These are phyloP conservation scores for Stentor coeruleus DNA, from an alignment of 73 alveolate species.

Conservation along the genomic window DNA sequence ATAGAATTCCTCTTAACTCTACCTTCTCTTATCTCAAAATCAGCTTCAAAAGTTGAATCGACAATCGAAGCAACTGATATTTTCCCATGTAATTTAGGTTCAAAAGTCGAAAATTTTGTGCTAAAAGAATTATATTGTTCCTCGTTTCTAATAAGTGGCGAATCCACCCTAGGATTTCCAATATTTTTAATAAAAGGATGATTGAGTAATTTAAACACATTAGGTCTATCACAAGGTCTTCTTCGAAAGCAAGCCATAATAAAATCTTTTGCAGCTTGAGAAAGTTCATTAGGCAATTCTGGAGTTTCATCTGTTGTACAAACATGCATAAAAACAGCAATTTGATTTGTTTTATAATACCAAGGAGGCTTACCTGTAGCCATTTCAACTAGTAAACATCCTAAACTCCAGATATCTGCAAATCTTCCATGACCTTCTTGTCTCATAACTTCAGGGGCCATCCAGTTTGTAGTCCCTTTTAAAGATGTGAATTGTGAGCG, in stretches of 20 bases:
- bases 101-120: not conserved
- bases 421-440: conserved; percentile 68
- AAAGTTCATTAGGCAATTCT: conserved; percentile 27
- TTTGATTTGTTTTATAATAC: conserved; percentile 36
- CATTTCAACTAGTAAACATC: conserved; percentile 92
- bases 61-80: too few relatives aligned
- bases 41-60: not conserved
- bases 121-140: not conserved
- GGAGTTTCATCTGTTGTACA: conserved; percentile 38
- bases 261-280: conserved; percentile 35
- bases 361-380: conserved; percentile 89
- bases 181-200: conserved; percentile 27
- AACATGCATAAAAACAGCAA: conserved; percentile 30
- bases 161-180: not conserved
- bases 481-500: conserved; percentile 62
- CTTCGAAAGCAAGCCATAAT: conserved; percentile 28
- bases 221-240: conserved; percentile 34
- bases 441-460: conserved; percentile 96
- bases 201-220: conserved; percentile 28
- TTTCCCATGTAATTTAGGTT: not conserved
- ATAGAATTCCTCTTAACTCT: not conserved
- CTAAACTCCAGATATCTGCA: conserved; percentile 94
- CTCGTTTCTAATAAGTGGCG: not conserved
- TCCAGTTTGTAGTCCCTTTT: conserved; percentile 93
- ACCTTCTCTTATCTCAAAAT: not conserved